These are phyloP conservation scores for Yarrowia sp. DNA, from an alignment of 805 yeast genomes.

Conservation along the genomic window DNA sequence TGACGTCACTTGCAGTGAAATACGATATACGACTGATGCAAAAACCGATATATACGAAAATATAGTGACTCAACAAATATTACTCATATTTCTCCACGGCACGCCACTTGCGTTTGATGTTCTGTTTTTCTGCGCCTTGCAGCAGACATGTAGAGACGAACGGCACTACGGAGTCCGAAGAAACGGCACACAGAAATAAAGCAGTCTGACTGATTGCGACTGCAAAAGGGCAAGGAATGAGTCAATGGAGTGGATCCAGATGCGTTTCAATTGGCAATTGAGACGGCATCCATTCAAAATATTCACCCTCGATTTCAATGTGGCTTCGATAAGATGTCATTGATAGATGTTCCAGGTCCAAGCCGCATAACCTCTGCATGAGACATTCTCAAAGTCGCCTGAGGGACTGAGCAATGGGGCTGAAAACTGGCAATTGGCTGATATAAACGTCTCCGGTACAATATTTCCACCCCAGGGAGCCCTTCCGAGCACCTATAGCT, in stretches of 20 bases:
- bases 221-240: too few species aligned
- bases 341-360: background rate
- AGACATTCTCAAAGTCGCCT: background rate
- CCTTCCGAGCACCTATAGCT: too few species aligned
- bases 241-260: too few species aligned
- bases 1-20: too few species aligned
- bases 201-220: too few species aligned
- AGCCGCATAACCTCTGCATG: slow-evolving; percentile 5
- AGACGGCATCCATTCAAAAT: too few species aligned
- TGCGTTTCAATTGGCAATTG: too few species aligned
- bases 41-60: background rate
- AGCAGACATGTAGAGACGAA: background rate
- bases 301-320: background rate
- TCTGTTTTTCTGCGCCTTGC: background rate
- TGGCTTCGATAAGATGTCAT: background rate
- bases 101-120: background rate
- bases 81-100: background rate
- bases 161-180: slow-evolving; percentile 20
- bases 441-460: too few species aligned
- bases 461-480: too few species aligned
- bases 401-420: too few species aligned
- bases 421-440: background rate
- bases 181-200: slow-evolving; percentile 13
- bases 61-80: background rate
- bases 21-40: too few species aligned